These are phyloP conservation scores for Diversispora epigaea DNA, from an alignment of 192 early-diverging fungal species.

Conservation along the genomic window DNA sequence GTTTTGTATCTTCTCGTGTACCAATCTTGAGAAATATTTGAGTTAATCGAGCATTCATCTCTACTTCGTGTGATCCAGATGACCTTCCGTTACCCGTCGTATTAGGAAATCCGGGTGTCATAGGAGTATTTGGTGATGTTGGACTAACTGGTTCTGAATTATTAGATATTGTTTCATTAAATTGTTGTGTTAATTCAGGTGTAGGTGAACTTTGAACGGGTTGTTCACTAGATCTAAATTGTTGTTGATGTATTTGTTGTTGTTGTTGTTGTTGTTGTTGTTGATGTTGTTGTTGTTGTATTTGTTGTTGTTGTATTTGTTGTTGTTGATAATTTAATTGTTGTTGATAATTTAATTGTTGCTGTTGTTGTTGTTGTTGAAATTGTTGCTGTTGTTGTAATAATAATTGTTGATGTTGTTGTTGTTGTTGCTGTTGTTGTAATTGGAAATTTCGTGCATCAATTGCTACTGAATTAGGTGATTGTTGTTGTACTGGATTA, in stretches of 20 bases:
- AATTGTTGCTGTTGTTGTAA: too few relatives aligned
- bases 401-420: too few relatives aligned
- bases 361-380: too few relatives aligned
- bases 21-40: constrained; percentile 74
- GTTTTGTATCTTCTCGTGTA: constrained; percentile 64
- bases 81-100: constrained; percentile 27
- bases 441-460: too few relatives aligned
- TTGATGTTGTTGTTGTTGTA: not conserved
- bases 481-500: too few relatives aligned
- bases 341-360: too few relatives aligned
- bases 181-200: constrained; percentile 27
- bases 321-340: too few relatives aligned
- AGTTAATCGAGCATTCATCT: constrained; percentile 63
- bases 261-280: not conserved
- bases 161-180: constrained; percentile 27
- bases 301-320: too few relatives aligned
- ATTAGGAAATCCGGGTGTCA: constrained; percentile 14
- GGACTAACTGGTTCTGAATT: constrained; percentile 27
- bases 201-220: constrained; percentile 27
- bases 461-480: too few relatives aligned
- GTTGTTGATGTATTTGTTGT: constrained; percentile 10
- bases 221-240: constrained; percentile 20
- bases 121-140: constrained; percentile 15
- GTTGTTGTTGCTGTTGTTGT: too few relatives aligned
- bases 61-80: constrained; percentile 49